Percentiles rank a stretch among this genome's conserved stretches.
phyloP scores from a whole-genome alignment of 805 yeast species.

The Saturnispora mendoncae region DNA sequence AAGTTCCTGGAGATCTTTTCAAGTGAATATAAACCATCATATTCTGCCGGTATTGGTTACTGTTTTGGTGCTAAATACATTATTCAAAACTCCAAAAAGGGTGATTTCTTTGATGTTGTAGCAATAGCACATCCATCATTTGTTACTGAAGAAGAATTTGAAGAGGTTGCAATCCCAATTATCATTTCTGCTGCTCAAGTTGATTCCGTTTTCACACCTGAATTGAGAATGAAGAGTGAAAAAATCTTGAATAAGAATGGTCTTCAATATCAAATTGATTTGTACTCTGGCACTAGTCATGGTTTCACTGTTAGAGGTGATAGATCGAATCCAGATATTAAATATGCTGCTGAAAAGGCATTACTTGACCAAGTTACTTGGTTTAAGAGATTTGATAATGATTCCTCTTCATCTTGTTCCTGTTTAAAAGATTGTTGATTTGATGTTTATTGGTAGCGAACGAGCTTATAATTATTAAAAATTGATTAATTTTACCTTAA shows the following conservation, averaged over 20 bases:
- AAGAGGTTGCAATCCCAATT: slow-evolving; percentile 49
- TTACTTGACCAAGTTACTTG: slow-evolving; percentile 37
- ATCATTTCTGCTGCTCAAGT: slow-evolving; percentile 66
- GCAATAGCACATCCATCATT: slow-evolving; percentile 84
- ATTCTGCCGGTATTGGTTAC: slow-evolving; percentile 59
- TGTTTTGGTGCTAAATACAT: slow-evolving; percentile 79
- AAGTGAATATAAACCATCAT: slow-evolving; percentile 34
- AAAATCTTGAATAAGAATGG: slow-evolving; percentile 38
- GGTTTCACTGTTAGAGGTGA: slow-evolving; percentile 84
- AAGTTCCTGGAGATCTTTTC: slow-evolving; percentile 39
- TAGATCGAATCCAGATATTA: slow-evolving; percentile 38
- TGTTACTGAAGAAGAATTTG: slow-evolving; percentile 56
- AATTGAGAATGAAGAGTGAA: slow-evolving; percentile 55
- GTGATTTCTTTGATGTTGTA: slow-evolving; percentile 38
- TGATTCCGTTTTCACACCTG: slow-evolving; percentile 56
- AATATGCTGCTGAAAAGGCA: slow-evolving; percentile 61
- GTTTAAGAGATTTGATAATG: slow-evolving; percentile 29
- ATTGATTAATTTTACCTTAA: too few relatives aligned
- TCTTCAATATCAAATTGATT: slow-evolving; percentile 48
- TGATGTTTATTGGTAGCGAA: too few relatives aligned
- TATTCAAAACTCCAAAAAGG: slow-evolving; percentile 39
- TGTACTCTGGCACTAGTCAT: slow-evolving; percentile 58
- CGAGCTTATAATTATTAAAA: too few relatives aligned
- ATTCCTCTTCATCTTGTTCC: slow-evolving; percentile 11
- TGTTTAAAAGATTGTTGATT: neutral